Evolutionary conservation across 1,139 yeast genomes (phyloP).

Genomic region (Candida sojae): DNA sequence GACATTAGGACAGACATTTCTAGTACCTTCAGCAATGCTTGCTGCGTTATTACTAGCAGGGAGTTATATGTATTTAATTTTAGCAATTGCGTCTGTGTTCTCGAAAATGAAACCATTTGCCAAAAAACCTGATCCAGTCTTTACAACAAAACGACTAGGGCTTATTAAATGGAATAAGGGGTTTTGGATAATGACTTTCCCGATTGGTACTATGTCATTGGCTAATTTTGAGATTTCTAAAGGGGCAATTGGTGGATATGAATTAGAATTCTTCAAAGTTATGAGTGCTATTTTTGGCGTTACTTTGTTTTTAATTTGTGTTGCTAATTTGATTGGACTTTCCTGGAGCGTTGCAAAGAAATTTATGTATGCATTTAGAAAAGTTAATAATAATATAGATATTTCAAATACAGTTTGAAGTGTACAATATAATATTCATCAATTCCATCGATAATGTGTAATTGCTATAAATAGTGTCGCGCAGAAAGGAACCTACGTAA

Average conservation of each 20-base stretch:
- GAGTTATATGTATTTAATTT: conserved; percentile 62
- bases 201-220: conserved; percentile 77
- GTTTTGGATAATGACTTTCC: conserved; percentile 90
- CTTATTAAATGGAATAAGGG: conserved; percentile 52
- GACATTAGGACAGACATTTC: conserved; percentile 11
- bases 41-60: conserved; percentile 55
- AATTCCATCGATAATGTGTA: too few species aligned
- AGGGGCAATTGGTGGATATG: conserved; percentile 26
- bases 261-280: conserved; percentile 51
- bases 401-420: background rate
- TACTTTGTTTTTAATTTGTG: conserved; percentile 22
- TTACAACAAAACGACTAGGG: conserved; percentile 25
- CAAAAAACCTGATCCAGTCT: conserved; percentile 22
- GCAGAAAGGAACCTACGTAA: background rate
- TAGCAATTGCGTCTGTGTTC: conserved; percentile 48
- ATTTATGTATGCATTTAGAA: background rate
- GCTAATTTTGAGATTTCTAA: conserved; percentile 54
- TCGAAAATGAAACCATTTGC: conserved; percentile 36
- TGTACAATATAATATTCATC: background rate
- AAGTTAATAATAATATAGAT: background rate
- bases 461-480: too few species aligned
- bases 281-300: conserved; percentile 63
- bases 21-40: conserved; percentile 21
- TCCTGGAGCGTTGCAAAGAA: background rate
- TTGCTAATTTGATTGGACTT: conserved; percentile 11